Percentiles rank a stretch among this genome's conserved stretches.
Conservation (phyloP, 371 early-diverging fungal species). For the Homolaphlyctis polyrhiza region DNA sequence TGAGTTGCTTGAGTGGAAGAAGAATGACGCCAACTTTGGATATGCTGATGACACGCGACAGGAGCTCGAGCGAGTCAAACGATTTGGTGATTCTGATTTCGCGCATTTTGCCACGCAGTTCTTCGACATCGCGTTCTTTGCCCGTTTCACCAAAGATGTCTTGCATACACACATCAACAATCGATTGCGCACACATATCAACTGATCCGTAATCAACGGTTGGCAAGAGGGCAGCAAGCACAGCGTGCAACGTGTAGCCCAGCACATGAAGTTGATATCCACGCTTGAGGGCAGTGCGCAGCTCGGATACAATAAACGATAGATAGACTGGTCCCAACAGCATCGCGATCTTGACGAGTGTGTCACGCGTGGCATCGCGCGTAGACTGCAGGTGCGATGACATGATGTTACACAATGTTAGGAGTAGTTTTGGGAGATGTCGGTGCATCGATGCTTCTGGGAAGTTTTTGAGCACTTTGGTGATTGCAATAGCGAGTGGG, state of each 20-base stretch:
- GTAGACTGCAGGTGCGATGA: conserved; percentile 76
- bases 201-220: conserved; percentile 56
- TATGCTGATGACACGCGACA: conserved; percentile 63
- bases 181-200: conserved; percentile 67
- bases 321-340: conserved; percentile 82
- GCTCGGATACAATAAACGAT: conserved; percentile 79
- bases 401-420: conserved; percentile 79
- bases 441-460: conserved; percentile 68
- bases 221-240: conserved; percentile 62
- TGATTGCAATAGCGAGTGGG: conserved; percentile 82
- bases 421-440: conserved; percentile 81
- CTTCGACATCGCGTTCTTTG: conserved; percentile 85
- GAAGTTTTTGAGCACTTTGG: conserved; percentile 70
- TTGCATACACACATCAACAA: conserved; percentile 68
- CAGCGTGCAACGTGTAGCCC: conserved; percentile 78
- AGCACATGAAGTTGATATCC: conserved; percentile 92
- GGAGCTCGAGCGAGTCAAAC: conserved; percentile 75
- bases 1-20: conserved; percentile 79
- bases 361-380: conserved; percentile 80
- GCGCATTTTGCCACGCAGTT: conserved; percentile 79
- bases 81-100: conserved; percentile 81
- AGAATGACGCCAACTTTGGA: conserved; percentile 62
- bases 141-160: conserved; percentile 90
- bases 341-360: conserved; percentile 75
- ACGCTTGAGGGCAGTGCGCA: conserved; percentile 67